phyloP scores from a whole-genome alignment of 495 filamentous ascomycete genomes.

The Cercophora newfieldiana region DNA sequence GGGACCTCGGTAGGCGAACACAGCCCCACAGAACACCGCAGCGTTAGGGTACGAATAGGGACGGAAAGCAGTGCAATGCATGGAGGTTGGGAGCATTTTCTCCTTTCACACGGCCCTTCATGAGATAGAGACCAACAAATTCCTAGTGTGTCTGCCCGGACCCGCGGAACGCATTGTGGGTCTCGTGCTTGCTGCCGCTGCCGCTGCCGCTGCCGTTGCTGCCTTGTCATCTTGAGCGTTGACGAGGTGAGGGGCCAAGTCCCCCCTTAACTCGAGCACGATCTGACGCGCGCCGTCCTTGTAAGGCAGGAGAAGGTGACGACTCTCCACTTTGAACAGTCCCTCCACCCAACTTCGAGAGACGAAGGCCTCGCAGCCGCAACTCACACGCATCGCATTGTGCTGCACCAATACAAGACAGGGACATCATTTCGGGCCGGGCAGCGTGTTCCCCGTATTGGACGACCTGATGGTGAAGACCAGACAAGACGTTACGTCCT shows the following conservation, averaged over 20 bases:
- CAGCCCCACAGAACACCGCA: background rate
- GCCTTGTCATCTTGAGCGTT: background rate
- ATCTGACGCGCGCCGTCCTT: conserved; percentile 1
- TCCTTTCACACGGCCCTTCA: background rate
- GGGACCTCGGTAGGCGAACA: background rate
- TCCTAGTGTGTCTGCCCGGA: background rate
- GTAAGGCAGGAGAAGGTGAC: conserved; percentile 17
- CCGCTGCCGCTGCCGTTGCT: too few relatives aligned
- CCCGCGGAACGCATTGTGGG: background rate
- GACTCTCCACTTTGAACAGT: background rate
- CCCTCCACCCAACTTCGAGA: background rate
- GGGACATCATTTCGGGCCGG: background rate
- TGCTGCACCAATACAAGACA: background rate
- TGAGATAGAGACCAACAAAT: background rate
- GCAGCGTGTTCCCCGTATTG: background rate
- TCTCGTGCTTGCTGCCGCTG: too few relatives aligned
- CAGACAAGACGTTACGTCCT: background rate
- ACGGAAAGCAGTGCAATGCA: background rate
- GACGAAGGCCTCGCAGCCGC: background rate
- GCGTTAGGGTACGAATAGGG: background rate
- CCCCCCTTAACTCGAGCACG: conserved; percentile 1
- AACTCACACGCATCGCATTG: background rate
- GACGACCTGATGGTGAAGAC: background rate
- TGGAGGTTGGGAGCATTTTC: background rate
- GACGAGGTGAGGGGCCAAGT: background rate